Evolutionary conservation across 805 yeast genomes (phyloP).

Genomic region (Cyberlindnera euphorbiiphila): DNA sequence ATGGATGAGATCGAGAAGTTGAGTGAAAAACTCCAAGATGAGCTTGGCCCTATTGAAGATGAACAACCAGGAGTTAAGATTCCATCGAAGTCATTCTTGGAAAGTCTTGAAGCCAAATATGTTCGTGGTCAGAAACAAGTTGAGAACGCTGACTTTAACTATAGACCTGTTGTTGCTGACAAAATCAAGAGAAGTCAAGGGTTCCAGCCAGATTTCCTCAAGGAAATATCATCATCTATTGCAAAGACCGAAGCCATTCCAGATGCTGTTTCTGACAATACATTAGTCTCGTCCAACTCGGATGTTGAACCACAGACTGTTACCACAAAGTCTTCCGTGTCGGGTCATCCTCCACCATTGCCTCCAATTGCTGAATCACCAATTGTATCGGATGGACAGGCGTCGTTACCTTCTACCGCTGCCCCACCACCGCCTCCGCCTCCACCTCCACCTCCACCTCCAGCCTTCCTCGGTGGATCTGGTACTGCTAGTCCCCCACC

Average conservation of each 20-base stretch:
- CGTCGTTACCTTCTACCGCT: not conserved
- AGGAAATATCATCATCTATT: slow-evolving; percentile 51
- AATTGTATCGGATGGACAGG: slow-evolving; percentile 6
- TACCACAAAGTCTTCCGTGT: slow-evolving; percentile 10
- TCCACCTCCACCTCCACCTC: slow-evolving; percentile 17
- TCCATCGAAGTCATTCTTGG: slow-evolving; percentile 26
- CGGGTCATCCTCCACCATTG: not conserved
- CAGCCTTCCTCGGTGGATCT: slow-evolving; percentile 5
- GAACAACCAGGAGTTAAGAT: slow-evolving; percentile 1
- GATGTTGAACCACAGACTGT: slow-evolving; percentile 10
- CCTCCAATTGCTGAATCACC: slow-evolving; percentile 22
- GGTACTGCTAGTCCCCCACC: slow-evolving; percentile 11
- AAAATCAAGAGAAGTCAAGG: slow-evolving; percentile 32
- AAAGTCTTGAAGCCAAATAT: slow-evolving; percentile 41
- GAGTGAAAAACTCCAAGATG: slow-evolving; percentile 21
- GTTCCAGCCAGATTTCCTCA: slow-evolving; percentile 47
- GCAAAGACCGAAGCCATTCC: slow-evolving; percentile 32
- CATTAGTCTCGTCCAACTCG: slow-evolving; percentile 4
- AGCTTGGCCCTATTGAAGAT: slow-evolving; percentile 11
- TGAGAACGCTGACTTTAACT: slow-evolving; percentile 18
- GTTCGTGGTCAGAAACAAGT: slow-evolving; percentile 39
- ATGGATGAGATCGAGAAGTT: slow-evolving; percentile 28
- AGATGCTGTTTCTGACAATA: slow-evolving; percentile 1
- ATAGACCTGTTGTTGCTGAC: slow-evolving; percentile 25
- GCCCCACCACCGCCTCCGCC: slow-evolving; percentile 19